Percentiles rank a stretch among this genome's conserved stretches.
Conservation (phyloP, 2,329 filamentous ascomycete genomes). For the Apiospora kogelbergensis region DNA sequence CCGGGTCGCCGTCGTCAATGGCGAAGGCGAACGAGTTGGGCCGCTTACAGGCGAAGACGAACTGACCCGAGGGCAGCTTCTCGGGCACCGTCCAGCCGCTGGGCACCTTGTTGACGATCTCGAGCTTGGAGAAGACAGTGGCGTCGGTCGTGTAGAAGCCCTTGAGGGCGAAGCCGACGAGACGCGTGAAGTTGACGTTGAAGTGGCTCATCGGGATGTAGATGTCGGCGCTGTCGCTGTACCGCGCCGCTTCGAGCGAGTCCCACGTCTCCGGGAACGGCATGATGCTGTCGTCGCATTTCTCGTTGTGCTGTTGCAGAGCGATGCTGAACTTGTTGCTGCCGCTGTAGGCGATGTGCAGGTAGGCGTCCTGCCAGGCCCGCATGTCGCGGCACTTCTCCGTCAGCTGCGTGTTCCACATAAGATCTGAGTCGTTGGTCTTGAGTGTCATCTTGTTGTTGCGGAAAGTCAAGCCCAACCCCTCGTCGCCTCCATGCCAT, state of each 20-base stretch:
- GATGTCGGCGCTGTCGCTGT: constrained; percentile 54
- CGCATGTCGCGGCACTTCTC: constrained; percentile 56
- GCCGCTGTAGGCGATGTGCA: constrained; percentile 64
- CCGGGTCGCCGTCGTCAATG: constrained; percentile 66
- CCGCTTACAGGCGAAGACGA: constrained; percentile 64
- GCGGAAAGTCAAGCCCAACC: constrained; percentile 50
- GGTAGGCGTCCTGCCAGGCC: constrained; percentile 55
- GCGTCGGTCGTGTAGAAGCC: constrained; percentile 59
- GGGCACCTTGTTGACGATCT: constrained; percentile 58
- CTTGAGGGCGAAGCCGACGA: constrained; percentile 61
- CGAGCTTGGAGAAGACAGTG: constrained; percentile 54
- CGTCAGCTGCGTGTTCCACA: constrained; percentile 59
- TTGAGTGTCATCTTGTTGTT: constrained; percentile 53
- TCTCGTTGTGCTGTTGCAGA: constrained; percentile 64
- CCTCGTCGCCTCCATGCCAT: constrained; percentile 65
- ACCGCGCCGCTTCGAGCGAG: constrained; percentile 62
- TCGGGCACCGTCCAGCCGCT: constrained; percentile 49
- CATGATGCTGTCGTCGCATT: constrained; percentile 53
- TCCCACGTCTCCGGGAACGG: constrained; percentile 69
- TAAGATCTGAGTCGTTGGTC: constrained; percentile 59
- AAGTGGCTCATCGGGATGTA: constrained; percentile 69
- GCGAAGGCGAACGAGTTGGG: constrained; percentile 72
- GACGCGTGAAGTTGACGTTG: constrained; percentile 55
- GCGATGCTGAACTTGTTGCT: constrained; percentile 63
- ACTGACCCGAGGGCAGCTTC: constrained; percentile 61